These are phyloP conservation scores for Basipetospora sp. DNA, from an alignment of 2,329 filamentous ascomycete species.

Conservation along the genomic window DNA sequence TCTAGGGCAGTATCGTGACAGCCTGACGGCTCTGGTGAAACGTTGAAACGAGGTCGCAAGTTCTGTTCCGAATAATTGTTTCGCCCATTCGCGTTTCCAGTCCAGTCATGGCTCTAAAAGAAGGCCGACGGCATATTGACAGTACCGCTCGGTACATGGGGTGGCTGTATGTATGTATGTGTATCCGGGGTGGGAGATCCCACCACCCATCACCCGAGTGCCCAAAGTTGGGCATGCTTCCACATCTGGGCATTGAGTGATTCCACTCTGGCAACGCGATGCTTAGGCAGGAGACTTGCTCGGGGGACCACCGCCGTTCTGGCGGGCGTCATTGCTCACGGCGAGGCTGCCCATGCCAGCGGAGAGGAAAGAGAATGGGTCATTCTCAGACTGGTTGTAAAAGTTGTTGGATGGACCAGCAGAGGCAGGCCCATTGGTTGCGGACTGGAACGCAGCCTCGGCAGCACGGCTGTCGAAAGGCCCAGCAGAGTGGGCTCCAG, in stretches of 20 bases:
- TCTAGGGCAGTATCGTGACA: conserved; percentile 1
- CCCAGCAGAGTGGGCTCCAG: conserved; percentile 65
- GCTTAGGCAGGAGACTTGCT: conserved; percentile 47
- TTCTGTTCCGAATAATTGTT: too few species aligned
- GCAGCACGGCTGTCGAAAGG: conserved; percentile 87
- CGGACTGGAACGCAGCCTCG: conserved; percentile 85
- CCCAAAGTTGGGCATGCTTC: neutral
- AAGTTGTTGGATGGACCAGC: conserved; percentile 55
- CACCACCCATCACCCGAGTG: neutral
- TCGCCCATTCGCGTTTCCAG: too few species aligned
- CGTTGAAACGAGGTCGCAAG: too few species aligned
- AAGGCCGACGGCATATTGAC: too few species aligned
- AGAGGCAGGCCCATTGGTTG: conserved; percentile 65
- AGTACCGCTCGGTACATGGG: too few species aligned
- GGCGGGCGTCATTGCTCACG: conserved; percentile 49
- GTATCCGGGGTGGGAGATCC: too few species aligned
- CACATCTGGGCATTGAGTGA: neutral
- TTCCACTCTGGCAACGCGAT: neutral
- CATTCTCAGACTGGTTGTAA: conserved; percentile 44
- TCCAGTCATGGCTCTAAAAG: too few species aligned
- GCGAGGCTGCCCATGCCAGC: conserved; percentile 57
- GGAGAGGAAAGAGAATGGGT: conserved; percentile 69
- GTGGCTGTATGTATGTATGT: too few species aligned
- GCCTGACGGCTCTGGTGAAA: too few species aligned
- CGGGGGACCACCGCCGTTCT: conserved; percentile 43